Percentiles rank a stretch among this genome's conserved stretches.
Evolutionary conservation across 495 filamentous ascomycete genomes (phyloP).

Genomic region (Neurospora tetraspora): DNA sequence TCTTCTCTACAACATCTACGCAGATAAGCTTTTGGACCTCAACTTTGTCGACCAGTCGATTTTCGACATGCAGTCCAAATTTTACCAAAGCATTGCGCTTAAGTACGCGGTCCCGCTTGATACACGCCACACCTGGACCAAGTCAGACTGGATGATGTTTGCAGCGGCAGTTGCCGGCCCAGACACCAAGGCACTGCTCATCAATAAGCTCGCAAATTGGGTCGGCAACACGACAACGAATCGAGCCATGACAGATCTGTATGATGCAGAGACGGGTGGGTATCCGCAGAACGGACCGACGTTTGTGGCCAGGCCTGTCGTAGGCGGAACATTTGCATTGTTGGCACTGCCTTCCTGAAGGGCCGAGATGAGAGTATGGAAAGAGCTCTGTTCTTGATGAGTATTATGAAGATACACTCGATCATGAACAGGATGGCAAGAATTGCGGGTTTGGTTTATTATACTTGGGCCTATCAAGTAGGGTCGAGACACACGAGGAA

Average conservation of each 20-base stretch:
- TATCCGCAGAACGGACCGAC: constrained; percentile 44
- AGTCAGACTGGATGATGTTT: constrained; percentile 85
- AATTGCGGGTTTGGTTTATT: background rate
- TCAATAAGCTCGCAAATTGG: constrained; percentile 63
- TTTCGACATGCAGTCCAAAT: constrained; percentile 69
- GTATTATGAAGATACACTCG: background rate
- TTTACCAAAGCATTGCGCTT: constrained; percentile 66
- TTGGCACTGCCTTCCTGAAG: constrained; percentile 44
- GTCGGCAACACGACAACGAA: constrained; percentile 64
- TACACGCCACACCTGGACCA: constrained; percentile 74
- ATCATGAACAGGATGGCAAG: background rate
- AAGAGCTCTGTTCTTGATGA: background rate
- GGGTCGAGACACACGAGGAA: background rate
- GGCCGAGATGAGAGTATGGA: background rate
- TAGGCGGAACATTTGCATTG: constrained; percentile 74
- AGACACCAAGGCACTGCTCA: constrained; percentile 53
- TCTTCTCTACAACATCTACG: constrained; percentile 83
- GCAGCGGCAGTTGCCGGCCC: constrained; percentile 58
- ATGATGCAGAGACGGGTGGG: constrained; percentile 54
- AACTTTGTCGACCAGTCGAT: constrained; percentile 56
- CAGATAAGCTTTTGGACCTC: constrained; percentile 66
- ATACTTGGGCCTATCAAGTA: background rate
- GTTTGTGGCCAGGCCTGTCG: constrained; percentile 73
- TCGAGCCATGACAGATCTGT: constrained; percentile 68
- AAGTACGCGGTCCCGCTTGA: constrained; percentile 78